Percentiles rank a stretch among this genome's conserved stretches.
These are phyloP conservation scores for Sistotremastrum niveocremeum DNA, from an alignment of 768 basidiomycete genomes.

Conservation along the genomic window DNA sequence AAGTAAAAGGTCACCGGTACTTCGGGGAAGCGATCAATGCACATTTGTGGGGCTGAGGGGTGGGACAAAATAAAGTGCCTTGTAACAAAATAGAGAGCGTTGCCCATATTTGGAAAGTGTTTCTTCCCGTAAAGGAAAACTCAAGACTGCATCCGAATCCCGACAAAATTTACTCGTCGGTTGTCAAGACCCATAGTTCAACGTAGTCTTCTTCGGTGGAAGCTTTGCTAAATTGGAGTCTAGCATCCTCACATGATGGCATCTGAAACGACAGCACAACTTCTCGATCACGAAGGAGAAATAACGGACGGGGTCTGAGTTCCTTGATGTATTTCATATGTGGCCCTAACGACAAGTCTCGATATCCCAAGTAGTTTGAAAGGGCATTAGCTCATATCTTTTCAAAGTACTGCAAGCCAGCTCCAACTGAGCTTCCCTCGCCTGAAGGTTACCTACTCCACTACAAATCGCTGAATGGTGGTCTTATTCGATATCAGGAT, in stretches of 20 bases:
- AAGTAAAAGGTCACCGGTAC: conserved; percentile 30
- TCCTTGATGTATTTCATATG: not conserved
- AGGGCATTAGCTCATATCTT: conserved; percentile 63
- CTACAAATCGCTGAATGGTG: conserved; percentile 9
- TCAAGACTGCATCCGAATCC: no score
- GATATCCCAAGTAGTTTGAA: conserved; percentile 31
- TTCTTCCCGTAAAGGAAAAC: no score
- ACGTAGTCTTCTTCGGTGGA: no score
- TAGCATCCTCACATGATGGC: no score
- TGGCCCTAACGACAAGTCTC: not conserved
- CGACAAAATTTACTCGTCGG: no score
- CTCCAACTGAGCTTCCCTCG: conserved; percentile 11
- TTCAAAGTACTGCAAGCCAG: conserved; percentile 57
- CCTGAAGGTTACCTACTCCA: conserved; percentile 4
- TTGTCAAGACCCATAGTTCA: no score
- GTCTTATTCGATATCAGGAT: conserved; percentile 11
- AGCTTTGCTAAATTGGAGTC: no score
- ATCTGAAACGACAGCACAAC: conserved; percentile 28
- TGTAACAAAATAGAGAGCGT: no score
- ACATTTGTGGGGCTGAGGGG: conserved; percentile 17
- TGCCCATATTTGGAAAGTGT: no score
- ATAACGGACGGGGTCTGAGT: conserved; percentile 46
- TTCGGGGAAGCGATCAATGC: conserved; percentile 8
- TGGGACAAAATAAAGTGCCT: no score
- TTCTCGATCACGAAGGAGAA: conserved; percentile 58